Evolutionary conservation across 306 rosid genomes (phyloP).

Genomic region (Amphicarpaea edgeworthii): DNA sequence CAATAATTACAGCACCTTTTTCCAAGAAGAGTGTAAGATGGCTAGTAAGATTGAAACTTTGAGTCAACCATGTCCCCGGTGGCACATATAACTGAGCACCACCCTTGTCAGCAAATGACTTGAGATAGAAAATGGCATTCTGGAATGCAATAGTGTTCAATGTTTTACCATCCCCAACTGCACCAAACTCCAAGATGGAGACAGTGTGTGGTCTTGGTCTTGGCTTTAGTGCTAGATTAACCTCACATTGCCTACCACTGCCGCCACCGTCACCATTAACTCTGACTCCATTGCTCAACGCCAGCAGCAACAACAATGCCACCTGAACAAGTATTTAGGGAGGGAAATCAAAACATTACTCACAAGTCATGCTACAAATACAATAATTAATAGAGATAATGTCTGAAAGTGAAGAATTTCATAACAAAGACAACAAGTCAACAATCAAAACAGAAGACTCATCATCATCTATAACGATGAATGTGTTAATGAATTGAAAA

Average conservation of each 20-base stretch:
- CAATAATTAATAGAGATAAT: conserved; percentile 11
- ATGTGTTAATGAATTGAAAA: background rate
- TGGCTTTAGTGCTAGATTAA: conserved; percentile 58
- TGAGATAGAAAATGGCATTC: conserved; percentile 95
- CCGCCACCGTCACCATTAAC: conserved; percentile 60
- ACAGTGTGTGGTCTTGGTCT: conserved; percentile 98
- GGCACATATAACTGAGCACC: conserved; percentile 98
- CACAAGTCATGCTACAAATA: conserved; percentile 12
- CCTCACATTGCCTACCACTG: conserved; percentile 63
- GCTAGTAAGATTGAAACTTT: conserved; percentile 89
- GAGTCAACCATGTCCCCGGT: conserved; percentile 91
- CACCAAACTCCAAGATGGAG: conserved; percentile 91
- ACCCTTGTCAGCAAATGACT: conserved; percentile 96
- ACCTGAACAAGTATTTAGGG: conserved; percentile 55
- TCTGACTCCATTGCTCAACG: conserved; percentile 67
- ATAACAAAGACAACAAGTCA: background rate
- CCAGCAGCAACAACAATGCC: conserved; percentile 80
- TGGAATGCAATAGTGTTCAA: conserved; percentile 91
- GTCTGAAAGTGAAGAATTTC: background rate
- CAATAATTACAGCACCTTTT: conserved; percentile 85
- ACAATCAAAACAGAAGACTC: background rate
- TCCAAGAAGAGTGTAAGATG: conserved; percentile 93
- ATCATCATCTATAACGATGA: background rate
- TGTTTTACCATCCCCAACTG: conserved; percentile 97
- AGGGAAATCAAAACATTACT: conserved; percentile 27